These are phyloP conservation scores for Diospyros kaki DNA, from an alignment of 148 eudicot species.

Conservation along the genomic window DNA sequence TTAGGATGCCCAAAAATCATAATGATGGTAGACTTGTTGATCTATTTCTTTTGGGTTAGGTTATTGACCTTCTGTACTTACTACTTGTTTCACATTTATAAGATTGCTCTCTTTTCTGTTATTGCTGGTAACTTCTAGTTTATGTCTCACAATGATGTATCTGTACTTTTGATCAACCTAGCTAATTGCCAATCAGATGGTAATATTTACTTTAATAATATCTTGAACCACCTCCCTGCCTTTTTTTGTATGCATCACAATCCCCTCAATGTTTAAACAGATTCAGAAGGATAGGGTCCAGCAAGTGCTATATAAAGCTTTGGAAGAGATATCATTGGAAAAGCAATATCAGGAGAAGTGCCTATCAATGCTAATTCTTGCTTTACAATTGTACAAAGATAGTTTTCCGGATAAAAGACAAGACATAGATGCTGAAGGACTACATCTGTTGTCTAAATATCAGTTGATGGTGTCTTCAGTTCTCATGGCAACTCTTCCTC, in stretches of 20 bases:
- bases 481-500: slow-evolving; percentile 83
- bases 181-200: background rate
- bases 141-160: background rate
- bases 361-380: slow-evolving; percentile 51
- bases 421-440: slow-evolving; percentile 32
- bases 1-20: background rate
- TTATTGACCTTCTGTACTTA: background rate
- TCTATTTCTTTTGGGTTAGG: background rate
- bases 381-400: slow-evolving; percentile 44
- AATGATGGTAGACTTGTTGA: background rate
- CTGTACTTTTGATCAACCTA: background rate
- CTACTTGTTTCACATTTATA: background rate
- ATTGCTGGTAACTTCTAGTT: background rate
- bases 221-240: background rate
- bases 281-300: slow-evolving; percentile 50
- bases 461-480: slow-evolving; percentile 77
- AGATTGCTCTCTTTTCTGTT: background rate
- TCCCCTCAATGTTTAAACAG: slow-evolving; percentile 34
- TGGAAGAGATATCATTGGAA: slow-evolving; percentile 69
- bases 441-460: slow-evolving; percentile 57
- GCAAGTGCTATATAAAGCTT: slow-evolving; percentile 57
- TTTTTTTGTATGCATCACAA: too few relatives aligned
- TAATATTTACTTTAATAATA: background rate
- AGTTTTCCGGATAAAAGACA: slow-evolving; percentile 27
- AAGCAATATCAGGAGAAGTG: slow-evolving; percentile 78